Evolutionary conservation across 23 red algal genomes (phyloP), one percentile per base, ranked within the genome.

Genomic region (Chondrus crispus): DNA sequence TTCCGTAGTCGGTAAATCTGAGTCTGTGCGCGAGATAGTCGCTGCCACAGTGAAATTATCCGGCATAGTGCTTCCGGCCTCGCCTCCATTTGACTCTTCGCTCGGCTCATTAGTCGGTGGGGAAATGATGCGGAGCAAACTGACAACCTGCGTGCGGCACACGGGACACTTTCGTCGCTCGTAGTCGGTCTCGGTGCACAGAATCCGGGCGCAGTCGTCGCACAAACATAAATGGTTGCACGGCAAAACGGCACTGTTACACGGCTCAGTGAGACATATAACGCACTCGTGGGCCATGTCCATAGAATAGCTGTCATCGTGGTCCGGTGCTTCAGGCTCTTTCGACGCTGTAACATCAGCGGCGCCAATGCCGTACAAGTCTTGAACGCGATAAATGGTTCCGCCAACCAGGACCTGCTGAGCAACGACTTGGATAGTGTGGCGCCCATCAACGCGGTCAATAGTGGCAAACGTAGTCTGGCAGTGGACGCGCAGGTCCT

Each of bases 151-250:
- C 39, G 42, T 38, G 50, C 88, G 88, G 72, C 88, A 91, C 2
- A 91, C 76, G 8, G 88, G 88, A 82, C 88, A 91, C 35, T 82
- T 81, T 46, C 74, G 88, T 29, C 33, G 32, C n/a, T 82, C 28
- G 36, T 50, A 35, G 11, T 91, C 76, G 4, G 74, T 46, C 33
- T 71, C 77, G 13, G 57, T 30, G 36, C 48, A 38, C 20, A 91
- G 73, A 12, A 71, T 62, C 72, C 76, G 37, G 22, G 91, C 87
- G 75, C 96, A 98, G 29, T 98, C 96, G 13, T 82, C 96, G 42
- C 96, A 98, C 47, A 98, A 66, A 77, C 96, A 98, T 32, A 98
- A 63, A 73, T 98, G 96, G 54, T 93, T 93, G 74, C 96, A 98
- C 14, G 96, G 96, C 54, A 89, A 68, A 81, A 98, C 88, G 12